phyloP scores from a whole-genome alignment of 805 yeast genomes.

The Candida stauntonica region DNA sequence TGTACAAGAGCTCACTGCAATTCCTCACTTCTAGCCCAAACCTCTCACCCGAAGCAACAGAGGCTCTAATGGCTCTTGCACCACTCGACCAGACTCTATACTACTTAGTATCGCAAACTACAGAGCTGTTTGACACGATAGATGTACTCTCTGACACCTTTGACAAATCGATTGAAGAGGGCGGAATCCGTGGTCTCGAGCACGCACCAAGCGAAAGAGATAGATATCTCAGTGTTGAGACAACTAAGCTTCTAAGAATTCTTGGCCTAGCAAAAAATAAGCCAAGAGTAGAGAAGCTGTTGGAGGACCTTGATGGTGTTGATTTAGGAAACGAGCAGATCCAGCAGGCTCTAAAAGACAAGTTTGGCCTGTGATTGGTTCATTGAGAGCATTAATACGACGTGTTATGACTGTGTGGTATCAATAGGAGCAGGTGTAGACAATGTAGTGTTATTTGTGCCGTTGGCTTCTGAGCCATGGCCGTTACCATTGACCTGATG shows the following conservation, averaged over 20 bases:
- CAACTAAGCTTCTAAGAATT: constrained; percentile 29
- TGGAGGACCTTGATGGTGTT: constrained; percentile 20
- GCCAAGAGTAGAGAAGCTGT: constrained; percentile 19
- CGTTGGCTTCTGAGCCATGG: constrained; percentile 1
- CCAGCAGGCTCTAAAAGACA: constrained; percentile 17
- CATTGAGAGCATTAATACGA: not conserved
- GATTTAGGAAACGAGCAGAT: constrained; percentile 19
- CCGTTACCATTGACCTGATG: not conserved
- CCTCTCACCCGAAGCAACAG: constrained; percentile 9
- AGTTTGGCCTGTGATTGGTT: constrained; percentile 13
- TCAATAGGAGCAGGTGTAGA: constrained; percentile 3
- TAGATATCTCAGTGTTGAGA: constrained; percentile 36
- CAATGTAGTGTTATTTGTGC: not conserved
- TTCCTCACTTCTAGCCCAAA: constrained; percentile 21
- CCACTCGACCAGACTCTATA: constrained; percentile 46
- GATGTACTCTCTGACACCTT: constrained; percentile 8
- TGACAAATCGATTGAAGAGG: constrained; percentile 8
- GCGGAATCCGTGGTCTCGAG: constrained; percentile 14
- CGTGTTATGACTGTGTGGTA: not conserved
- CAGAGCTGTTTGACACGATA: constrained; percentile 24
- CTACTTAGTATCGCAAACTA: constrained; percentile 41
- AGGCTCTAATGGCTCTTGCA: constrained; percentile 32
- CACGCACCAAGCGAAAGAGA: constrained; percentile 35
- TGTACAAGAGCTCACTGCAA: constrained; percentile 30
- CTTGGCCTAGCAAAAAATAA: constrained; percentile 23